phyloP scores from a whole-genome alignment of 1,284 basidiomycete genomes.

The Ustilago loliicola region DNA sequence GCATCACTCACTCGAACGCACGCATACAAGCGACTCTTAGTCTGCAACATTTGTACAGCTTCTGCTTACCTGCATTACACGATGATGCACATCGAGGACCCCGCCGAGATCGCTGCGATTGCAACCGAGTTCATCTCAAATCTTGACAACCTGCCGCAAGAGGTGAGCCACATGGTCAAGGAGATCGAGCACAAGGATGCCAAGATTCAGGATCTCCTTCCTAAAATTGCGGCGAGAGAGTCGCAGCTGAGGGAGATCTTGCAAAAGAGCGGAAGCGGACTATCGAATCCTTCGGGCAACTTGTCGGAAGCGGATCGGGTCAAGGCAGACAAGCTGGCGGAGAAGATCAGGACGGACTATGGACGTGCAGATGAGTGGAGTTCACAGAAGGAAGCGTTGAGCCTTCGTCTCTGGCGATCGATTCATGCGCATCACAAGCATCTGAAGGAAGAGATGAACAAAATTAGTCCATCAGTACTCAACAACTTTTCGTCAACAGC shows the following conservation, averaged over 20 bases:
- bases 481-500: conserved; percentile 50
- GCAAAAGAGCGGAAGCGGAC: conserved; percentile 36
- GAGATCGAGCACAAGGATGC: conserved; percentile 69
- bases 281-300: conserved; percentile 37
- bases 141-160: conserved; percentile 67
- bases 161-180: conserved; percentile 66
- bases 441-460: conserved; percentile 57
- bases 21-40: not conserved
- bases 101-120: conserved; percentile 67
- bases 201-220: conserved; percentile 65
- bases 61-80: not conserved
- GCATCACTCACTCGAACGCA: not conserved
- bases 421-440: conserved; percentile 60
- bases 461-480: conserved; percentile 62
- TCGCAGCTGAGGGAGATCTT: conserved; percentile 58
- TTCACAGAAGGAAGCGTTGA: conserved; percentile 59
- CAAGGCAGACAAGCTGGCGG: conserved; percentile 63
- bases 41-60: not conserved
- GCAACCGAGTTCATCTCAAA: conserved; percentile 64
- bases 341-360: conserved; percentile 63
- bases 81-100: conserved; percentile 63
- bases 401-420: conserved; percentile 58
- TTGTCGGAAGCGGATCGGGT: conserved; percentile 52
- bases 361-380: conserved; percentile 64
- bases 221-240: conserved; percentile 63